These are phyloP conservation scores for Pseudogymnoascus sp. DNA, from an alignment of 2,329 filamentous ascomycete genomes.

Conservation along the genomic window DNA sequence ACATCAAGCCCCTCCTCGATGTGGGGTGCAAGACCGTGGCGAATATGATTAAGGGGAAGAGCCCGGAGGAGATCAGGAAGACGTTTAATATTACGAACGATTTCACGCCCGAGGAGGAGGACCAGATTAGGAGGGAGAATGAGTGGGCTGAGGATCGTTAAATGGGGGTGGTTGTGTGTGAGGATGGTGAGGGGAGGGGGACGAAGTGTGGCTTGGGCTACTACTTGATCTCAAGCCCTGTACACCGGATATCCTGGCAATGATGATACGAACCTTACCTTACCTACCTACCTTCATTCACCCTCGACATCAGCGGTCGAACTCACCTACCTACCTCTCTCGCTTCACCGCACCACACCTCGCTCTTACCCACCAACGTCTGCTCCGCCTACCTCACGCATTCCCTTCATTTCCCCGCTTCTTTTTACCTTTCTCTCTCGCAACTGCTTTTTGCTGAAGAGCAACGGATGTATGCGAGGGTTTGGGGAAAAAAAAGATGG, in stretches of 20 bases:
- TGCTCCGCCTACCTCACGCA: not conserved
- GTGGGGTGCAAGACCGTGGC: slow-evolving; percentile 99
- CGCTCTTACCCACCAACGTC: not conserved
- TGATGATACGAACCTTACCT: not conserved
- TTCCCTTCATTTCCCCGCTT: not conserved
- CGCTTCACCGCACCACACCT: not conserved
- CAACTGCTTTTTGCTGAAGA: not conserved
- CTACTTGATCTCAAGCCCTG: too few relatives aligned
- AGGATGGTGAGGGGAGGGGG: not conserved
- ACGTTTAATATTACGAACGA: slow-evolving; percentile 99
- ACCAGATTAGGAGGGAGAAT: slow-evolving; percentile 90
- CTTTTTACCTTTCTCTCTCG: not conserved
- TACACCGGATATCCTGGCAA: not conserved
- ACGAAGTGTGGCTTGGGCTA: too few relatives aligned
- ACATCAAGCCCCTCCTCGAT: slow-evolving; percentile 96
- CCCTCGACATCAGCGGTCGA: not conserved
- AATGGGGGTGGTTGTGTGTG: slow-evolving; percentile 20
- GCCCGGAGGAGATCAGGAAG: slow-evolving; percentile 97
- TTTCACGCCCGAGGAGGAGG: slow-evolving; percentile 97
- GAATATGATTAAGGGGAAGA: slow-evolving; percentile 99
- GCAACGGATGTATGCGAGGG: too few relatives aligned
- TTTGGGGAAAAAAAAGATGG: not conserved
- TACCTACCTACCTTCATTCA: not conserved
- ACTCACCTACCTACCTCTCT: not conserved
- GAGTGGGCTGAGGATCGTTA: slow-evolving; percentile 84